phyloP scores from a whole-genome alignment of 2,329 filamentous ascomycete species.

The Cladophialophora yegresii region DNA sequence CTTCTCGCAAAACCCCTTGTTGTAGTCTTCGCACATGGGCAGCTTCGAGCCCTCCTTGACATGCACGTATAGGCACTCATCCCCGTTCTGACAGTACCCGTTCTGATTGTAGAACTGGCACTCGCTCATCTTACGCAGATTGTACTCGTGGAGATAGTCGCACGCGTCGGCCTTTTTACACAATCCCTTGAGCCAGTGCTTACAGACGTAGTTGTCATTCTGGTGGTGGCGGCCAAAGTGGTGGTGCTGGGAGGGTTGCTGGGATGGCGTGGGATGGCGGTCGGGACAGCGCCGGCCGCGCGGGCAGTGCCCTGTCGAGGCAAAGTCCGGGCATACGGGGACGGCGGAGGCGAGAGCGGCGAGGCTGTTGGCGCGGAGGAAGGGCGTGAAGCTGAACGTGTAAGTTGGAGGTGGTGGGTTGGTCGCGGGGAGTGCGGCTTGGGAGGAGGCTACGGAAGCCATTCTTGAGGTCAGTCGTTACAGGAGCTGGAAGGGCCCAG shows the following conservation, averaged over 20 bases:
- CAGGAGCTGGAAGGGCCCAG: neutral
- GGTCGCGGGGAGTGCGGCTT: constrained; percentile 19
- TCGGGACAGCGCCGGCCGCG: constrained; percentile 82
- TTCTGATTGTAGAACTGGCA: constrained; percentile 95
- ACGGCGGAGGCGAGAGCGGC: constrained; percentile 78
- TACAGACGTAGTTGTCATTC: constrained; percentile 74
- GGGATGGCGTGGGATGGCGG: constrained; percentile 64
- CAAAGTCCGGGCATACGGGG: constrained; percentile 82
- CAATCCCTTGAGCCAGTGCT: constrained; percentile 94
- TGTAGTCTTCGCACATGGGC: constrained; percentile 85
- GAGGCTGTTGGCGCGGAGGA: constrained; percentile 78
- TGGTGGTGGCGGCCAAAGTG: constrained; percentile 31
- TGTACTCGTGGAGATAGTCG: constrained; percentile 99
- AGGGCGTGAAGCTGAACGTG: constrained; percentile 81
- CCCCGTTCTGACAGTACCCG: constrained; percentile 92
- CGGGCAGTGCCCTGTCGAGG: constrained; percentile 76
- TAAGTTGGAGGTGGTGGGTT: constrained; percentile 53
- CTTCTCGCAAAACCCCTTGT: constrained; percentile 89
- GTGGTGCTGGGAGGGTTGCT: constrained; percentile 42
- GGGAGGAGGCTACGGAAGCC: constrained; percentile 24
- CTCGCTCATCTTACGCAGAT: constrained; percentile 96
- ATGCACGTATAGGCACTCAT: constrained; percentile 92
- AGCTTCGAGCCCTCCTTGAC: constrained; percentile 79
- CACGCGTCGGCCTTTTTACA: constrained; percentile 97
- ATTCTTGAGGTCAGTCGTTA: constrained; percentile 9